A percentile compares a stretch with the other conserved stretches of the same genome.
Conservation (phyloP, 495 filamentous ascomycete species). For the Chaetomium tenue region DNA sequence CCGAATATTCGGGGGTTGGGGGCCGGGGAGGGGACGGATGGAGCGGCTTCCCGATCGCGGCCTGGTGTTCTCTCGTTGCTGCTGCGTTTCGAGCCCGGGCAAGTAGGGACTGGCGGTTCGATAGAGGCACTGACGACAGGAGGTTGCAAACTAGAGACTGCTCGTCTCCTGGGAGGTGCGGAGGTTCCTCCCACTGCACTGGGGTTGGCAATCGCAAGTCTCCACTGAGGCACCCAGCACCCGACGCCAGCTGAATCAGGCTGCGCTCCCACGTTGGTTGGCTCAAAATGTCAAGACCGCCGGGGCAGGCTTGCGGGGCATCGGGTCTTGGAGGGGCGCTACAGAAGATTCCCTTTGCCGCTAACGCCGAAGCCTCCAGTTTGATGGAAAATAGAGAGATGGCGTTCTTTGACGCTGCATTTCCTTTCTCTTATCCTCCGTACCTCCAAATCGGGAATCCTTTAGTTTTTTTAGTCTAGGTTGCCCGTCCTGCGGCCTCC, state of each 20-base stretch:
- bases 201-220: slow-evolving; percentile 20
- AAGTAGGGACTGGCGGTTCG: neutral
- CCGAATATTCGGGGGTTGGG: slow-evolving; percentile 1
- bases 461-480: no score
- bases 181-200: slow-evolving; percentile 9
- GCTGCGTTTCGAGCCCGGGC: neutral
- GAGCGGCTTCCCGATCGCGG: neutral
- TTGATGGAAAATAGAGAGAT: neutral
- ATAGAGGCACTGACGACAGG: neutral
- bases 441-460: neutral
- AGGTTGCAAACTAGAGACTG: neutral
- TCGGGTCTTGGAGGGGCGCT: neutral
- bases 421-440: neutral
- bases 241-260: slow-evolving; percentile 4
- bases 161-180: slow-evolving; percentile 6
- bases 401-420: neutral
- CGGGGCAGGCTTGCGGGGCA: neutral
- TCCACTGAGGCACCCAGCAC: slow-evolving; percentile 23
- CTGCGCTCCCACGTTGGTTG: slow-evolving; percentile 4
- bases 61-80: neutral
- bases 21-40: neutral
- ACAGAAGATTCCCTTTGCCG: slow-evolving; percentile 8
- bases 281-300: neutral
- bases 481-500: neutral
- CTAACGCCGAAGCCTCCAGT: neutral